Percentiles rank a stretch among this genome's conserved stretches.
These are phyloP conservation scores for Naganishia randhawae DNA, from an alignment of 768 basidiomycete species.

Conservation along the genomic window DNA sequence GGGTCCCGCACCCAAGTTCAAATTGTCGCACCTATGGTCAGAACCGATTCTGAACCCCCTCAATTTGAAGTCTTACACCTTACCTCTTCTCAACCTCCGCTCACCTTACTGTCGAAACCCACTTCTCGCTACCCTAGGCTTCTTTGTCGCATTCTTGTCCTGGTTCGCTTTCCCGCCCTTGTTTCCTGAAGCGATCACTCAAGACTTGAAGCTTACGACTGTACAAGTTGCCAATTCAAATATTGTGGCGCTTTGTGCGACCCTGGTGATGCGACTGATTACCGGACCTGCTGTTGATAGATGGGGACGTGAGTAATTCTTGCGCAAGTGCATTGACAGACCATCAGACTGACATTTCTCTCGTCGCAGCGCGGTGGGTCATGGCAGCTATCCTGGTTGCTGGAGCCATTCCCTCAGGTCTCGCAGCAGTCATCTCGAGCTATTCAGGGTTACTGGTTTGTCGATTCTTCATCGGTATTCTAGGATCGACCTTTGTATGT, in stretches of 20 bases:
- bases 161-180: slow-evolving; percentile 67
- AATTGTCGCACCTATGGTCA: slow-evolving; percentile 21
- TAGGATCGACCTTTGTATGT: slow-evolving; percentile 60
- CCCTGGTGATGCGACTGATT: slow-evolving; percentile 56
- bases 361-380: slow-evolving; percentile 52
- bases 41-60: slow-evolving; percentile 53
- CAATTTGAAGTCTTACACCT: slow-evolving; percentile 58
- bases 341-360: slow-evolving; percentile 37
- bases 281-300: slow-evolving; percentile 58
- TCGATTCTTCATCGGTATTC: slow-evolving; percentile 57
- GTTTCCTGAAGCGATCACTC: slow-evolving; percentile 59
- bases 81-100: slow-evolving; percentile 57
- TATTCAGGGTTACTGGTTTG: slow-evolving; percentile 54
- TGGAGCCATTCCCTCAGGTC: slow-evolving; percentile 61
- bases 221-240: slow-evolving; percentile 52
- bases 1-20: slow-evolving; percentile 20
- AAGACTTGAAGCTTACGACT: slow-evolving; percentile 57
- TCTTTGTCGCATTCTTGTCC: slow-evolving; percentile 57
- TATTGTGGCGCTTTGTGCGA: slow-evolving; percentile 53
- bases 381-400: slow-evolving; percentile 59
- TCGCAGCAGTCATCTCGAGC: slow-evolving; percentile 56
- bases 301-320: slow-evolving; percentile 31
- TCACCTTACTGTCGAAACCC: slow-evolving; percentile 58
- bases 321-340: not conserved
- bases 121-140: slow-evolving; percentile 57